These are phyloP conservation scores for Gossypioides kirkii DNA, from an alignment of 345 rosid genomes.

Conservation along the genomic window DNA sequence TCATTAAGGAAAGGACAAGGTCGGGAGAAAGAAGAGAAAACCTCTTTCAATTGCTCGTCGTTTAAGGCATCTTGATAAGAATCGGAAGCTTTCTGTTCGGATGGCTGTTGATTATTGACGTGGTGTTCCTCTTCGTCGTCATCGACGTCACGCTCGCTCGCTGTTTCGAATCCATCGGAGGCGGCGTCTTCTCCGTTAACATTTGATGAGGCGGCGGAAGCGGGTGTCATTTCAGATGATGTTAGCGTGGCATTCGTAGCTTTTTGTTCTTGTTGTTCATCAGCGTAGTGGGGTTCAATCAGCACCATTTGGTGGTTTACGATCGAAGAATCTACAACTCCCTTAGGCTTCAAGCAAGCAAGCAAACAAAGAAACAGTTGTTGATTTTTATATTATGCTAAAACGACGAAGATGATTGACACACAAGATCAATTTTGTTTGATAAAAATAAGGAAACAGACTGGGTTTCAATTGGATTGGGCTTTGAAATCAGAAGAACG, in stretches of 20 bases:
- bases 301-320: background rate
- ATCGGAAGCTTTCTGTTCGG: constrained; percentile 14
- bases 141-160: constrained; percentile 69
- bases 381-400: background rate
- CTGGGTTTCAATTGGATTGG: no score
- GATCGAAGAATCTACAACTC: background rate
- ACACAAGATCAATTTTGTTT: no score
- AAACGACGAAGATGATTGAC: background rate
- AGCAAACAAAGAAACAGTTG: no score
- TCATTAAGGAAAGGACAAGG: background rate
- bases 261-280: background rate
- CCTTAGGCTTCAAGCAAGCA: background rate
- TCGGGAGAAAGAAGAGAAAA: background rate
- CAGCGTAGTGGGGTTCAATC: background rate
- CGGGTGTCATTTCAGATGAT: background rate
- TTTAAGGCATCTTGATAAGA: constrained; percentile 18
- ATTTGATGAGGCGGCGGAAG: constrained; percentile 20
- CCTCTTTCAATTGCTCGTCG: constrained; percentile 39
- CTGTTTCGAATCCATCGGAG: constrained; percentile 88
- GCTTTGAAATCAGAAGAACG: no score
- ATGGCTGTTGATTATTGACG: background rate
- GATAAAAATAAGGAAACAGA: no score
- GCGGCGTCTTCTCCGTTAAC: constrained; percentile 32
- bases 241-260: background rate
- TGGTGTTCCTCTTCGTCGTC: constrained; percentile 35